Evolutionary conservation across 306 rosid species (phyloP).

Genomic region (Albizia julibrissin): DNA sequence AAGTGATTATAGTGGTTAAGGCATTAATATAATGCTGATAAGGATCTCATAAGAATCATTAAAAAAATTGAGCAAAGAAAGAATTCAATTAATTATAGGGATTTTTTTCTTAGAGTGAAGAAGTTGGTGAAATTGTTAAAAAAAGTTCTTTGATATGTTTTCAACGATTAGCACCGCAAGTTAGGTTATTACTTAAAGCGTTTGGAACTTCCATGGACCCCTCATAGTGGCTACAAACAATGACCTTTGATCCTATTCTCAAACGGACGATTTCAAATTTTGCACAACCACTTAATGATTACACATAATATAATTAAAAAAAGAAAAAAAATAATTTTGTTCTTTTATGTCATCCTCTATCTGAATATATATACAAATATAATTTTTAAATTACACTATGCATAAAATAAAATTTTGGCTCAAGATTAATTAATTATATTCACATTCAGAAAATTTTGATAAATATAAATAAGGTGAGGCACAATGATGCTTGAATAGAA

Average conservation of each 20-base stretch:
- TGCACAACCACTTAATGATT: neutral
- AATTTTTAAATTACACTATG: neutral
- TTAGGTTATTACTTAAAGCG: conserved; percentile 40
- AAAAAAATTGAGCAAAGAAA: neutral
- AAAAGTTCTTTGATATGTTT: neutral
- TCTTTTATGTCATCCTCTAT: neutral
- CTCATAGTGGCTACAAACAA: conserved; percentile 33
- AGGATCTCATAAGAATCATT: neutral
- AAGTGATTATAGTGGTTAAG: conserved; percentile 6
- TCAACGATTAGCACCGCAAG: conserved; percentile 41
- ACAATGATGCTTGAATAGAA: conserved; percentile 17
- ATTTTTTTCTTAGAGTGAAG: neutral
- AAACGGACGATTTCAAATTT: conserved; percentile 27
- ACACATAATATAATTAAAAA: neutral
- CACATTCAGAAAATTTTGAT: conserved; percentile 17
- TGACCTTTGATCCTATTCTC: conserved; percentile 22
- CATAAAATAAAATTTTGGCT: conserved; percentile 35
- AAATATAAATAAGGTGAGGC: conserved; percentile 31
- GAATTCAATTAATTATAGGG: neutral
- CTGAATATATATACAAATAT: neutral
- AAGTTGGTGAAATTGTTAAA: neutral
- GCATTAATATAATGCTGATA: conserved; percentile 9
- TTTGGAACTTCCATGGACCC: conserved; percentile 41
- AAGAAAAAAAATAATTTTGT: neutral
- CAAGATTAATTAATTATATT: conserved; percentile 26